Evolutionary conservation across 352 stramenopile species (phyloP).

Genomic region (Pythium guiyangense): DNA sequence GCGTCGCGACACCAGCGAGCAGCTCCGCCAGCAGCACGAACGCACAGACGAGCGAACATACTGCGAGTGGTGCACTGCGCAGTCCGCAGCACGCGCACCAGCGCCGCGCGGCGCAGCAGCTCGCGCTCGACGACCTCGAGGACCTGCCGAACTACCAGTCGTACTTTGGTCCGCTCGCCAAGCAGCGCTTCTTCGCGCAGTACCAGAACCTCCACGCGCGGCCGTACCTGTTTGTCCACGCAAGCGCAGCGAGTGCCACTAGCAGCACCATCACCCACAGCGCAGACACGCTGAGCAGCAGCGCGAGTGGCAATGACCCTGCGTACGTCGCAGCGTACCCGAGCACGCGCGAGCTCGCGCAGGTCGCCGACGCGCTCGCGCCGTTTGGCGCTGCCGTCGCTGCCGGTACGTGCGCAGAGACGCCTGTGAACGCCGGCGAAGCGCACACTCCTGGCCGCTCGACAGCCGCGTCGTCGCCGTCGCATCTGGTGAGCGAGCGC

Average conservation of each 20-base stretch:
- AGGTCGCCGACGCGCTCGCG: conserved; percentile 24
- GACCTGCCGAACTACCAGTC: conserved; percentile 36
- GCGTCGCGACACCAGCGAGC: background rate
- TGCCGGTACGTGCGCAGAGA: background rate
- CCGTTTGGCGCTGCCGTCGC: conserved; percentile 11
- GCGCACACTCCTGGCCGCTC: too few species aligned
- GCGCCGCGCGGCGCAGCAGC: conserved; percentile 21
- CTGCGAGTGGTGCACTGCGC: background rate
- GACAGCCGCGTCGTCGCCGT: background rate
- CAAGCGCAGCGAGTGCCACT: too few species aligned
- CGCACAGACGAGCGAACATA: background rate
- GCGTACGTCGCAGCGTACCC: conserved; percentile 40
- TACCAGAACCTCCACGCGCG: conserved; percentile 59
- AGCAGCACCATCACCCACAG: background rate
- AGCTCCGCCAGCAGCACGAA: background rate
- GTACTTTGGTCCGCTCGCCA: conserved; percentile 63
- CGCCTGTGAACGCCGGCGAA: background rate
- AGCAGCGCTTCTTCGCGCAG: conserved; percentile 50
- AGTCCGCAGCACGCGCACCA: background rate
- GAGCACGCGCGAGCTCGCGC: conserved; percentile 32
- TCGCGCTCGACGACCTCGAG: conserved; percentile 33
- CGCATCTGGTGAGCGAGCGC: conserved; percentile 3
- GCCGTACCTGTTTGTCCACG: conserved; percentile 60
- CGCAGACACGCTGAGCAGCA: background rate
- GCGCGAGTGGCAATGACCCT: conserved; percentile 7